Conservation (phyloP, 1,284 basidiomycete species). For the Psilocybe mexicana region DNA sequence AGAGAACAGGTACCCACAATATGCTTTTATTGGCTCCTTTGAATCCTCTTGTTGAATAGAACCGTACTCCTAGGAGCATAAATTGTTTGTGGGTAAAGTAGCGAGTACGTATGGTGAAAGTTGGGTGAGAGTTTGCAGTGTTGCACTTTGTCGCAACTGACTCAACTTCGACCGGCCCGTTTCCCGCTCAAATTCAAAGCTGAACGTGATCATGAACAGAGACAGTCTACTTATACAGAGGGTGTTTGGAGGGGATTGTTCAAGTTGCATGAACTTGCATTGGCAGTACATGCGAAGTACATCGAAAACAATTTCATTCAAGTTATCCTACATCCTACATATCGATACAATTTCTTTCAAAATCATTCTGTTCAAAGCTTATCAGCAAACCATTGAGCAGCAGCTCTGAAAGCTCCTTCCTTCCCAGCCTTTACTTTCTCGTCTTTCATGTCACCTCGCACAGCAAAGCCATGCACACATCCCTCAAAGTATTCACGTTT, state of each 20-base stretch:
- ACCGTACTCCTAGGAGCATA: slow-evolving; percentile 1
- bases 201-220: not conserved
- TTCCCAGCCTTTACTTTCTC: slow-evolving; percentile 54
- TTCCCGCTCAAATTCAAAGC: not conserved
- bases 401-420: slow-evolving; percentile 61
- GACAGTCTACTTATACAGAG: no score
- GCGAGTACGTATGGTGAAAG: no score
- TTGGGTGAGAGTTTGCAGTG: not conserved
- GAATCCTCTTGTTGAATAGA: slow-evolving; percentile 3
- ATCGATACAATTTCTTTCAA: not conserved
- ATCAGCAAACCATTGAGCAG: slow-evolving; percentile 51
- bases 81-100: not conserved
- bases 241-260: no score
- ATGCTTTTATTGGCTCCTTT: slow-evolving; percentile 6
- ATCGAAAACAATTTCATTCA: no score
- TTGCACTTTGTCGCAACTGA: no score
- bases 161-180: no score
- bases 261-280: no score
- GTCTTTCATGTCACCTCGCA: slow-evolving; percentile 50
- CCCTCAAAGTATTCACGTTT: slow-evolving; percentile 55
- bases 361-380: slow-evolving; percentile 24
- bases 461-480: slow-evolving; percentile 64
- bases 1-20: slow-evolving; percentile 7
- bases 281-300: no score
- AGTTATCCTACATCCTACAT: no score